Evolutionary conservation across 1,284 basidiomycete genomes (phyloP), one percentile per base, ranked within the genome.

Genomic region (Tylopilus sp.): DNA sequence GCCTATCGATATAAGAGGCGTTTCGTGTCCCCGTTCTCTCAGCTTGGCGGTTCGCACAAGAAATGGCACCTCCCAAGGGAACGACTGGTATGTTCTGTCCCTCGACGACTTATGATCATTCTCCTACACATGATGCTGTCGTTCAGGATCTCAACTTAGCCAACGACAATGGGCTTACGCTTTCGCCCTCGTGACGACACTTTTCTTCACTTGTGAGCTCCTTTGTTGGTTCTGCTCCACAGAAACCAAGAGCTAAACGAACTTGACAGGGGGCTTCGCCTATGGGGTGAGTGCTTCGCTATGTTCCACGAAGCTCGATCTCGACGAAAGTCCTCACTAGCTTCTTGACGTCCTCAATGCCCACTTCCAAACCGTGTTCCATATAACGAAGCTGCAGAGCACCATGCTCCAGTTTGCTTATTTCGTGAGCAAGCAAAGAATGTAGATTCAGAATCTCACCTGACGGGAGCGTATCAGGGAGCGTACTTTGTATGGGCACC

Each of bases 381-480:
- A 74, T 2, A 86, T 90, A 64, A 77, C 78, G 38, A 88, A 86
- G 59, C 77, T 87, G 16, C 81, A 92, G 65, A 91, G 87, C 39
- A 91, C 92, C 2, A 79, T 90, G 52, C 76, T 95, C 28, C 92
- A 95, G 63, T 78, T 90, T 8, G 88, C 89, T 4, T 94, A 93
- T 69, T 94, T 93, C 56, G 86, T 72, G 51, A 57, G 70, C 55
- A 46, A 44, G 18, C 16, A 16, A 18, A 43, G 29, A 13, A 29
- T 38, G 15, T 34, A 2, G 12, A 53, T 48, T 51, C 12, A 8
- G 1, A 21, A 26, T 21, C 25, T 47, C 7, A 4, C 42, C 36
- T 36, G 37, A 56, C 44, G 28, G 29, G 8, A 40, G 16, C 18
- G 8, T 35, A 10, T 42, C 44, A 77, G 77, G 78, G 86, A 37